phyloP scores from a whole-genome alignment of 2,329 filamentous ascomycete genomes.

The Aspergillus awamori region DNA sequence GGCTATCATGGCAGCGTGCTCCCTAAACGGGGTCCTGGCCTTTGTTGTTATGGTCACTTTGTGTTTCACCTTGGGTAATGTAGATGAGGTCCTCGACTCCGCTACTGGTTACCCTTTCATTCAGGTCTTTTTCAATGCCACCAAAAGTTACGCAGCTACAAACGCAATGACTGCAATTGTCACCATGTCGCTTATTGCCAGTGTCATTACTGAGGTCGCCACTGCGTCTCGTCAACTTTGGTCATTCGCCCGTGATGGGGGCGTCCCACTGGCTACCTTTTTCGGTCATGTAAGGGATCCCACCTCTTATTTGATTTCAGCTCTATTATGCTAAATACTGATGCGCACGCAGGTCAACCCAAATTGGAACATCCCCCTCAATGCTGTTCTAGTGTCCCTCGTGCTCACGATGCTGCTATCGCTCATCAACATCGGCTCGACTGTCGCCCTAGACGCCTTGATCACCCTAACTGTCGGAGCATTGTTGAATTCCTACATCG shows the following conservation, averaged over 20 bases:
- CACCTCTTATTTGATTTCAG: not conserved
- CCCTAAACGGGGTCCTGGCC: slow-evolving; percentile 42
- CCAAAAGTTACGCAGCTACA: slow-evolving; percentile 43
- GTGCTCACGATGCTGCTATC: slow-evolving; percentile 43
- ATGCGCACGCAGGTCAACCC: slow-evolving; percentile 33
- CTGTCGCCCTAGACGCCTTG: slow-evolving; percentile 57
- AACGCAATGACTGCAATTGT: slow-evolving; percentile 51
- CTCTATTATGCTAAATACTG: not conserved
- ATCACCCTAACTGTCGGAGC: slow-evolving; percentile 56
- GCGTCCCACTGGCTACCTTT: slow-evolving; percentile 35
- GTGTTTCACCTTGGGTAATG: slow-evolving; percentile 41
- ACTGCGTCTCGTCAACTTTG: slow-evolving; percentile 42
- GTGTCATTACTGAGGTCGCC: slow-evolving; percentile 37
- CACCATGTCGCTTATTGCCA: slow-evolving; percentile 41
- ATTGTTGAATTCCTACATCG: slow-evolving; percentile 56
- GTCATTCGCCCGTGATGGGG: slow-evolving; percentile 50
- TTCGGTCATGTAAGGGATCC: slow-evolving; percentile 18
- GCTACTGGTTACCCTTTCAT: slow-evolving; percentile 39
- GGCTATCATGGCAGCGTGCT: slow-evolving; percentile 41
- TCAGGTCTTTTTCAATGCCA: slow-evolving; percentile 37
- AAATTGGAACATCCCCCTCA: slow-evolving; percentile 45
- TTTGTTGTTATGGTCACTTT: slow-evolving; percentile 45
- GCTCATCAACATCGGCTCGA: slow-evolving; percentile 57
- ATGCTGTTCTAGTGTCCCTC: slow-evolving; percentile 33
- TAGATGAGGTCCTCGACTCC: slow-evolving; percentile 30